Conservation (phyloP, 2,329 filamentous ascomycete genomes). For the Claviceps fusiformis region DNA sequence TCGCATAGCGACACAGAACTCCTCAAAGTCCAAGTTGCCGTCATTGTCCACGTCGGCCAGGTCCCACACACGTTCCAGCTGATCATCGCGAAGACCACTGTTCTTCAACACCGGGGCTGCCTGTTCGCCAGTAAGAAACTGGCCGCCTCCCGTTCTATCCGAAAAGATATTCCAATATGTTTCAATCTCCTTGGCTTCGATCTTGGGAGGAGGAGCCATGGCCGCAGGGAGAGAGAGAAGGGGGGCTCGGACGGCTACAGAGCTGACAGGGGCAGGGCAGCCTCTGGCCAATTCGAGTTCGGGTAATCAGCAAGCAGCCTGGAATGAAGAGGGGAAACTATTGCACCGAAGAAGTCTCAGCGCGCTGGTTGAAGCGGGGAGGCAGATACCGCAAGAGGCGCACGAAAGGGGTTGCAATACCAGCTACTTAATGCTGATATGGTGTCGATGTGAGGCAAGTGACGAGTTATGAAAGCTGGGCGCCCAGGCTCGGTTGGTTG, state of each 20-base stretch:
- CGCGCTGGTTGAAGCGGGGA: background rate
- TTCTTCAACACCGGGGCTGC: constrained; percentile 51
- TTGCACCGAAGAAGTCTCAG: background rate
- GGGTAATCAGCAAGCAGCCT: background rate
- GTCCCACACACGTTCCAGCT: constrained; percentile 97
- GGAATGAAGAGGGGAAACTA: background rate
- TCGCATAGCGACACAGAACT: constrained; percentile 98
- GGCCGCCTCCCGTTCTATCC: constrained; percentile 43
- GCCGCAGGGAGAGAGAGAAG: constrained; percentile 12
- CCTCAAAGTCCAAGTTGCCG: constrained; percentile 95
- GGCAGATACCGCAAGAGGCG: background rate
- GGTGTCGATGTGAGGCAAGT: constrained; percentile 10
- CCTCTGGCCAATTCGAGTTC: background rate
- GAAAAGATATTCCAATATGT: constrained; percentile 55
- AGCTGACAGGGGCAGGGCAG: background rate
- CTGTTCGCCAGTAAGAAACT: constrained; percentile 47
- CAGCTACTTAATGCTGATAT: background rate
- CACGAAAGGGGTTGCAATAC: background rate
- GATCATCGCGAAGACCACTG: constrained; percentile 49
- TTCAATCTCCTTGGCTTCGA: constrained; percentile 48
- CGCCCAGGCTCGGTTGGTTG: constrained; percentile 11
- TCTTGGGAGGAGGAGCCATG: constrained; percentile 40
- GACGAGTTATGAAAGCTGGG: constrained; percentile 11
- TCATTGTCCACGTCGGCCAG: constrained; percentile 94
- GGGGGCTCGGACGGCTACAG: constrained; percentile 1